Conservation (phyloP, 306 rosid species). For the Senna siamea region DNA sequence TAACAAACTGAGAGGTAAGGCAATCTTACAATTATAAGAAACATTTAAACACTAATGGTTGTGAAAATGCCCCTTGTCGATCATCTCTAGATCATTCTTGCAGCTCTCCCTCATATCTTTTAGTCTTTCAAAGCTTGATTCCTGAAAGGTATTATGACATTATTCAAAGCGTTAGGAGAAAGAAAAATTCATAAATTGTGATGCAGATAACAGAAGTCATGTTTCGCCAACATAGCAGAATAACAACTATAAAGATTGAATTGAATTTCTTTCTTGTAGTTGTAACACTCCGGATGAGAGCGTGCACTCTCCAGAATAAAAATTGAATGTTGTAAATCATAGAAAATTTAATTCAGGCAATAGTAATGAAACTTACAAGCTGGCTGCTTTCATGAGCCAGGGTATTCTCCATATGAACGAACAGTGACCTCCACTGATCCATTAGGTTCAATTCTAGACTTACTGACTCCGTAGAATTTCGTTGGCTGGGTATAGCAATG, state of each 20-base stretch:
- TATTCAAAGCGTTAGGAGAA: constrained; percentile 3
- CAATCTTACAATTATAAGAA: constrained; percentile 47
- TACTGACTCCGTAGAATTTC: constrained; percentile 43
- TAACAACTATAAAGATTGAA: background rate
- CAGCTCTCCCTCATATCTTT: constrained; percentile 81
- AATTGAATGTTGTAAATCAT: background rate
- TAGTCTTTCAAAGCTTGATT: constrained; percentile 53
- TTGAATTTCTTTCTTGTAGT: constrained; percentile 1
- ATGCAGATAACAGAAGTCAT: background rate
- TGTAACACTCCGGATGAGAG: background rate
- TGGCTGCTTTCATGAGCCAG: constrained; percentile 65
- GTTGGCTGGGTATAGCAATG: constrained; percentile 37
- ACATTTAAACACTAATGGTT: constrained; percentile 45
- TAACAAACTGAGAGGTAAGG: constrained; percentile 25
- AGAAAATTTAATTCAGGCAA: constrained; percentile 2
- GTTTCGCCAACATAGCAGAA: constrained; percentile 10
- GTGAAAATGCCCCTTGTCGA: constrained; percentile 49
- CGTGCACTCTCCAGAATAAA: constrained; percentile 5
- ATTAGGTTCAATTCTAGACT: constrained; percentile 65
- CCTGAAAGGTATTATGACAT: constrained; percentile 55
- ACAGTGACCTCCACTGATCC: constrained; percentile 86
- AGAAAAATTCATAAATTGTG: constrained; percentile 12
- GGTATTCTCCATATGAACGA: constrained; percentile 68
- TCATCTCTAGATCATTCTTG: constrained; percentile 71
- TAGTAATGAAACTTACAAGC: constrained; percentile 65